Conservation (phyloP, 805 yeast species). For the Wickerhamomyces bovis region DNA sequence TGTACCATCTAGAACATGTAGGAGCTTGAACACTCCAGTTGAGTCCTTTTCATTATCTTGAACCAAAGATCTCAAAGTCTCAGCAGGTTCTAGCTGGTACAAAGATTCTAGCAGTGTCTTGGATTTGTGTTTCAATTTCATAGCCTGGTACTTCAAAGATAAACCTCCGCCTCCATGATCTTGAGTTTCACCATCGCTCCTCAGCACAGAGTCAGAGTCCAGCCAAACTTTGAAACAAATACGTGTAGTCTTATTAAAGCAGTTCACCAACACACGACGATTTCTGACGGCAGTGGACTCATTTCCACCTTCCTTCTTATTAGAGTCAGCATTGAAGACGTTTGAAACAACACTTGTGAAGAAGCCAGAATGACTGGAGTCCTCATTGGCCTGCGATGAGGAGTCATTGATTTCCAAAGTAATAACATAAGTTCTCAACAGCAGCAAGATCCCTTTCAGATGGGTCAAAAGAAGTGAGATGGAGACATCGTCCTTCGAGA, state of each 20-base stretch:
- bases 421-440: slow-evolving; percentile 29
- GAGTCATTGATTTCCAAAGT: slow-evolving; percentile 44
- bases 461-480: slow-evolving; percentile 46
- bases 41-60: slow-evolving; percentile 22
- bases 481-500: slow-evolving; percentile 36
- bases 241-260: slow-evolving; percentile 55
- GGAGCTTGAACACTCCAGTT: slow-evolving; percentile 44
- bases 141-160: slow-evolving; percentile 41
- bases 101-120: slow-evolving; percentile 59
- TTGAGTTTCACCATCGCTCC: slow-evolving; percentile 14
- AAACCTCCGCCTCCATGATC: slow-evolving; percentile 22
- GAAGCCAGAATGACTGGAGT: slow-evolving; percentile 44
- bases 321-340: slow-evolving; percentile 65
- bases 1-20: slow-evolving; percentile 83
- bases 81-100: slow-evolving; percentile 63
- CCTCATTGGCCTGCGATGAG: slow-evolving; percentile 2
- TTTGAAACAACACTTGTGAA: slow-evolving; percentile 64
- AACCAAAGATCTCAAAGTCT: slow-evolving; percentile 63
- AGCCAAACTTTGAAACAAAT: slow-evolving; percentile 63
- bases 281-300: background rate
- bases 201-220: slow-evolving; percentile 45
- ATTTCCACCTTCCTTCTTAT: background rate
- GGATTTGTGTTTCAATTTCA: slow-evolving; percentile 63
- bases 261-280: slow-evolving; percentile 26
- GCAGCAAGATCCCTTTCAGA: slow-evolving; percentile 56